phyloP scores from a whole-genome alignment of 768 basidiomycete species.

The Rubroboletus satanas region DNA sequence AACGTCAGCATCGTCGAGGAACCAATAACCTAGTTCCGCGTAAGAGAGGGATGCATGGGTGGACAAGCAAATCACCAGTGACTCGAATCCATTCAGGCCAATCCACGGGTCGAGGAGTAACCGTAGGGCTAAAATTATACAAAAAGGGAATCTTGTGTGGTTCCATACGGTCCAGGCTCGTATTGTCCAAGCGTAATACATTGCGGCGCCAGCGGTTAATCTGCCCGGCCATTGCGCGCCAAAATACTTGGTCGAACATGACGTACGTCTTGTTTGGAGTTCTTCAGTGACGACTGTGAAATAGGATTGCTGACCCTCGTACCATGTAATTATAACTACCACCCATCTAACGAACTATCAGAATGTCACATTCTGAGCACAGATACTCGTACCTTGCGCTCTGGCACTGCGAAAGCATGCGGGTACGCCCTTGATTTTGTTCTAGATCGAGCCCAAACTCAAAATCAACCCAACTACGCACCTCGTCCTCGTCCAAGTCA shows the following conservation, averaged over 20 bases:
- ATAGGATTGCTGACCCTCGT: conserved; percentile 15
- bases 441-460: not conserved
- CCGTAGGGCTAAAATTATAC: conserved; percentile 91
- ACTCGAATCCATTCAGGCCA: conserved; percentile 99
- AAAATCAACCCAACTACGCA: conserved; percentile 14
- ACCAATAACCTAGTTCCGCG: conserved; percentile 79
- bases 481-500: conserved; percentile 97
- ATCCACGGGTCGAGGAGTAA: conserved; percentile 91
- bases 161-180: conserved; percentile 92
- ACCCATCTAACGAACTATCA: conserved; percentile 64
- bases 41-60: conserved; percentile 6
- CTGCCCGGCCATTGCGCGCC: conserved; percentile 91
- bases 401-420: conserved; percentile 96
- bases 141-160: conserved; percentile 97
- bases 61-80: conserved; percentile 52
- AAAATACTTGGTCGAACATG: conserved; percentile 98
- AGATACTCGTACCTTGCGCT: conserved; percentile 64
- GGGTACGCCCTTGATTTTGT: conserved; percentile 72
- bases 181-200: conserved; percentile 67
- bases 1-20: conserved; percentile 89
- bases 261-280: conserved; percentile 67
- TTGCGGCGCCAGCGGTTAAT: conserved; percentile 92
- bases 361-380: conserved; percentile 9
- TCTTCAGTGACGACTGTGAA: conserved; percentile 1
- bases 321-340: conserved; percentile 99